A percentile compares a stretch with the other conserved stretches of the same genome.
These are phyloP conservation scores for Leucocoprinus sp. DNA, from an alignment of 768 basidiomycete genomes.

Conservation along the genomic window DNA sequence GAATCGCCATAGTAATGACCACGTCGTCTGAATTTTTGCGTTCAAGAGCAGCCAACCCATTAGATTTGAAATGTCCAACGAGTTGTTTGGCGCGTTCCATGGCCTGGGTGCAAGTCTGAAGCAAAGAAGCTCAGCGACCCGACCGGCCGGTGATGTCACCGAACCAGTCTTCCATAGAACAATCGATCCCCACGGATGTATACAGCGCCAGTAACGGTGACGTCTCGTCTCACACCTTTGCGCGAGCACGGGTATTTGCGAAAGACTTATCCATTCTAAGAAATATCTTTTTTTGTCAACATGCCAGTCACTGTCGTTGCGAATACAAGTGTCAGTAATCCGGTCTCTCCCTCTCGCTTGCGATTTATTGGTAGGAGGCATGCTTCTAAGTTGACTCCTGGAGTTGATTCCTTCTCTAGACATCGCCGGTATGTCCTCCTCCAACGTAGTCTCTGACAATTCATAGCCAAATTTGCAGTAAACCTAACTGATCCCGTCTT, in stretches of 20 bases:
- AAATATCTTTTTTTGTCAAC: not conserved
- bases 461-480: conserved; percentile 11
- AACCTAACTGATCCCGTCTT: conserved; percentile 50
- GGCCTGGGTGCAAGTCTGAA: not conserved
- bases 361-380: conserved; percentile 5
- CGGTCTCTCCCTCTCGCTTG: not conserved
- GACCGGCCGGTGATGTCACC: conserved; percentile 3
- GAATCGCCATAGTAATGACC: conserved; percentile 74
- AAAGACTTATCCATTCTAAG: not conserved
- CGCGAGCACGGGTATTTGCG: not conserved
- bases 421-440: too few species aligned
- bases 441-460: not conserved
- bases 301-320: conserved; percentile 9
- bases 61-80: conserved; percentile 44
- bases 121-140: conserved; percentile 4
- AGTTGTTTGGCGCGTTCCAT: conserved; percentile 67
- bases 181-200: too few species aligned
- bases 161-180: not conserved
- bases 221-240: too few species aligned
- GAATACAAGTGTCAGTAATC: conserved; percentile 2
- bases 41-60: conserved; percentile 45
- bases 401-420: not conserved
- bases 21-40: conserved; percentile 66
- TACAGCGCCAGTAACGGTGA: too few species aligned
- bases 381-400: not conserved